Evolutionary conservation across 495 filamentous ascomycete species (phyloP), one percentile per base, ranked within the genome.

Genomic region (Bryoglossum gracile): DNA sequence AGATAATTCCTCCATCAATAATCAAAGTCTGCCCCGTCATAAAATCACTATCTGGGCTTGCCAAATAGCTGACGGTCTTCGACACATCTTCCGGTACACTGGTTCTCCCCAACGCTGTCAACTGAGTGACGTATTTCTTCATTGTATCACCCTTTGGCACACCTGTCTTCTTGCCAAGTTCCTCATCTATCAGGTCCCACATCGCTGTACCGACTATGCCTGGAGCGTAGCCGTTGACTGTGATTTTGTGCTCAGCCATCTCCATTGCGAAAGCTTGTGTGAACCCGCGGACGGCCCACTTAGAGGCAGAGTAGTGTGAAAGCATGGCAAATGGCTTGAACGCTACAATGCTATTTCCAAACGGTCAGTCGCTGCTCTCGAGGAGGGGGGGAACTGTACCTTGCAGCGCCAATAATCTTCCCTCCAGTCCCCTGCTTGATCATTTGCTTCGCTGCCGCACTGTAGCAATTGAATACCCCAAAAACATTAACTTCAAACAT

Each of bases 21-120:
- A 83, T 45, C 44, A 75, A 64, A 11, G 78, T 82, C 65, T 83
- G 77, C 0, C 79, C 79, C 0, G 80, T 83, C 44, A 82, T 63
- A 54, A 75, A 82, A 45, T 81, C 72, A 40, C 70, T 72, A 50
- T 77, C 75, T 4, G 54, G 57, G 9, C 74, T 68, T 1, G 71
- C 73, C 54, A 84, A 50, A 50, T 75, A 84, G 26, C 70, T 68
- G 9, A 83, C 80, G 50, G 75, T 39, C 40, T 72, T 73, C 0
- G 72, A 68, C 17, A 82, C 76, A 58, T 83, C 80, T 49, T 81
- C 76, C 0, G 78, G 76, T 8, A 69, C 67, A 36, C 74, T 72
- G 1, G 66, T 65, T 40, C 76, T 64, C 6, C 70, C 70, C 40
- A 84, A 47, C 3, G 72, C 66, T 33, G 76, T 75, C 43, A 70